Conservation (phyloP, 192 early-diverging fungal species). For the Mortierella antarctica region DNA sequence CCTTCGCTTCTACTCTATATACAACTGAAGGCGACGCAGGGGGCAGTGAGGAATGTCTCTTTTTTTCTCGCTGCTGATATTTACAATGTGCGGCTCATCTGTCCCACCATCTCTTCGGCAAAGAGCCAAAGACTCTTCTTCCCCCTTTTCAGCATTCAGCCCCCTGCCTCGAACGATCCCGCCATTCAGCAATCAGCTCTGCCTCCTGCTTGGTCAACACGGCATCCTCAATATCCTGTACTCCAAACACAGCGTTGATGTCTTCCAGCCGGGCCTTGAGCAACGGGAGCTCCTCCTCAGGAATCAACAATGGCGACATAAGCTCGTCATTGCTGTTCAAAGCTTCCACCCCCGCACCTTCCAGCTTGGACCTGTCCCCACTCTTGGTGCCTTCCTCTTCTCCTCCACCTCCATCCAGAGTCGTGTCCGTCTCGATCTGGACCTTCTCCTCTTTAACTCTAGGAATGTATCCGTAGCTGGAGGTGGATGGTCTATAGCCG, state of each 20-base stretch:
- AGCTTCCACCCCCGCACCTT: neutral
- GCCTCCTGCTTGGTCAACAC: slow-evolving; percentile 12
- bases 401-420: neutral
- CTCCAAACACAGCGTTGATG: slow-evolving; percentile 20
- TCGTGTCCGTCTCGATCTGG: neutral
- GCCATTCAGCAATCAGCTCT: slow-evolving; percentile 16
- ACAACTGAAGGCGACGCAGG: too few species aligned
- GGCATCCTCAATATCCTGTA: slow-evolving; percentile 30
- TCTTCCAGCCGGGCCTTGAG: slow-evolving; percentile 6
- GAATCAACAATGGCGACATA: neutral
- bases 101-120: too few species aligned
- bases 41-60: too few species aligned
- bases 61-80: too few species aligned
- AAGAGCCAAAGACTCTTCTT: too few species aligned
- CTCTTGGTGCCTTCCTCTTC: neutral
- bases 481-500: slow-evolving; percentile 23
- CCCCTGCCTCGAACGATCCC: neutral
- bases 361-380: neutral
- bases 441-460: slow-evolving; percentile 12
- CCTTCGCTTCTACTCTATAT: too few species aligned
- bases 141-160: neutral
- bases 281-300: neutral
- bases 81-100: too few species aligned
- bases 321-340: neutral
- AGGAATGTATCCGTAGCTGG: slow-evolving; percentile 16